These are phyloP conservation scores for Volvox reticuliferus DNA, from an alignment of 139 green algal genomes.

Conservation along the genomic window DNA sequence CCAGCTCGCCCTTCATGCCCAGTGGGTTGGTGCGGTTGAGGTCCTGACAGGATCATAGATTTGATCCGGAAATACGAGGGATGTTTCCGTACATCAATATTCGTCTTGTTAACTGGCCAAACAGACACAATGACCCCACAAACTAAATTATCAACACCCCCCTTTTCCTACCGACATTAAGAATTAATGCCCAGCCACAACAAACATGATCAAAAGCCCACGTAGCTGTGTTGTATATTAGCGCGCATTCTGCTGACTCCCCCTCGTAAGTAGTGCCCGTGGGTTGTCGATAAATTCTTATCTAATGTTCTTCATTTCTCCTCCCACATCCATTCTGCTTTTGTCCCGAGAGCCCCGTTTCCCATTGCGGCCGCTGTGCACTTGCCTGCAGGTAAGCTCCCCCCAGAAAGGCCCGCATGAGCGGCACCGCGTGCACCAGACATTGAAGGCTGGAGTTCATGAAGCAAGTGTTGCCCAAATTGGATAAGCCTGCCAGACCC, in stretches of 20 bases:
- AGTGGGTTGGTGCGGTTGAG: conserved; percentile 91
- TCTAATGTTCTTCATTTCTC: not conserved
- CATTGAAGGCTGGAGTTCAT: conserved; percentile 97
- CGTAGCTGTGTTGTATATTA: too few relatives aligned
- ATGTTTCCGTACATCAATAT: too few relatives aligned
- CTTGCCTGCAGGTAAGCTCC: conserved; percentile 14
- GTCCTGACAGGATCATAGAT: conserved; percentile 57
- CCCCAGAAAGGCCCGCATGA: conserved; percentile 84
- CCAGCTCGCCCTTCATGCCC: conserved; percentile 93
- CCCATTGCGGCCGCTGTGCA: not conserved
- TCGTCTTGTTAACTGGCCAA: too few relatives aligned
- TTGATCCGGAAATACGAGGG: too few relatives aligned
- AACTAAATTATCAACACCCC: too few relatives aligned
- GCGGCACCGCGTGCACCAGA: conserved; percentile 85
- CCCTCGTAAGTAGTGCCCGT: too few relatives aligned
- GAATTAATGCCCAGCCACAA: too few relatives aligned
- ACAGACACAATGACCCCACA: too few relatives aligned
- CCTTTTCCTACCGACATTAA: too few relatives aligned
- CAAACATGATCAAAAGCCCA: too few relatives aligned
- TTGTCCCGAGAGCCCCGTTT: too few relatives aligned
- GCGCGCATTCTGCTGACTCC: conserved; percentile 40
- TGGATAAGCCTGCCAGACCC: conserved; percentile 81
- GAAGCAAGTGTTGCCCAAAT: conserved; percentile 97
- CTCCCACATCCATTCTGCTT: too few relatives aligned
- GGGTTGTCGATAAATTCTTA: not conserved